Evolutionary conservation across 176 grass and related monocot genomes (phyloP), one percentile per base, ranked within the genome.

Genomic region (Eleusine indica): DNA sequence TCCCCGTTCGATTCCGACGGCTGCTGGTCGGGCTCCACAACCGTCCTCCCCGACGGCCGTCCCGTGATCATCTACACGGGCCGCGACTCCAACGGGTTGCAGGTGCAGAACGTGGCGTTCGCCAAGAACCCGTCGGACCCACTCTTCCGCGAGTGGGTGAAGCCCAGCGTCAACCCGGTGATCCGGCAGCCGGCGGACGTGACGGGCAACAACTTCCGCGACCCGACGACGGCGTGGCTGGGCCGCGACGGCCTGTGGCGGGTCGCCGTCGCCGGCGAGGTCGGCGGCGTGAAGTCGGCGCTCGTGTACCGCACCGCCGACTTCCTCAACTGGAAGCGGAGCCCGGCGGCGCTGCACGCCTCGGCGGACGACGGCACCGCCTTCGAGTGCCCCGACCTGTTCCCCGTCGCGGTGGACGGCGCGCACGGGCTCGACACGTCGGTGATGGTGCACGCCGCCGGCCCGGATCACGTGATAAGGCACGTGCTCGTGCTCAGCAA

Each of bases 371-470:
- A 77, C 1, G 74, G 64, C 10, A 3, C 14, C 15, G 83, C 85
- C 69, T 80, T 84, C 74, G 91, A 97, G 83, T 97, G 94, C 78
- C 91, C 94, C 1, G 94, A 97, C 83, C 76, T 97, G 22, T 97
- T 91, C 49, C 94, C 94, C 4, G 91, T 97, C 22, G 75, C 86
- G 25, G 63, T 70, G 25, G 65, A 63, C 22, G 88, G 91, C 30
- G 15, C 18, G 25, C 47, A 74, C 12, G 88, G 86, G 3, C 76
- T 96, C 19, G 84, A 91, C 70, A 21, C 74, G 37, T 82, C 84
- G 1, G 25, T 25, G 25, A 25, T 25, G 25, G 25, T 25, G 25
- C 25, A 25, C 25, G 77, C 40, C 40, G 63, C 3, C 5, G 67
- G 39, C 9, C 19, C 78, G 18, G 69, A 78, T 1, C 25, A 25